Evolutionary conservation across 345 rosid genomes (phyloP), one percentile per base, ranked within the genome.

Genomic region (Excoecaria cochinchinensis): DNA sequence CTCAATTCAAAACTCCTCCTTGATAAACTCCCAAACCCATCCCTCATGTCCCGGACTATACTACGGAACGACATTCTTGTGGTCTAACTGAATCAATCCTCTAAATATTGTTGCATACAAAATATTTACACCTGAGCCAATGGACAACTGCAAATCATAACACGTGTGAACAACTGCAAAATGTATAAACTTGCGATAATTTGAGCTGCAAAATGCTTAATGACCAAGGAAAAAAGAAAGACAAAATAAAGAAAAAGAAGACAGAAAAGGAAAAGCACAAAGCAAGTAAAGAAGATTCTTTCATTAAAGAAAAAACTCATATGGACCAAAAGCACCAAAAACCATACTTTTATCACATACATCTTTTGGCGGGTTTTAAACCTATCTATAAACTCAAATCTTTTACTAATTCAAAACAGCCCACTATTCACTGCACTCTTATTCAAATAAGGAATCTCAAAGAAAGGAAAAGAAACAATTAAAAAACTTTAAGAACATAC

Each of bases 21-120:
- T 0, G 99, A 95, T 67, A 95, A 81, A 77, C 98, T 95, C 83
- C 98, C 98, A 64, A 95, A 82, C 68, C 96, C 91, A 84, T 91
- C 99, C 82, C 93, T 93, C 74, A 95, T 82, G 71, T 95, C 99
- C 51, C 93, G 95, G 67, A 92, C 94, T 77, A 95, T 92, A 81
- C 97, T 87, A 2, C 97, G 89, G 79, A 95, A 91, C 5, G 99
- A 95, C 99, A 95, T 94, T 60, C 77, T 67, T 4, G 72, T 38
- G 31, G 24, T 17, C 40, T 47, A 57, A 46, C 51, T 65, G 46
- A 15, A 46, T 50, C 67, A 8, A 53, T 25, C 14, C 47, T 72
- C 19, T 67, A 40, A 67, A 39, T 72, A 40, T 66, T n/a, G 25
- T 65, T 8, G 55, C 62, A 48, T 39, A 15, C 31, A 72, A 38